These are phyloP conservation scores for Trichosporon faecale DNA, from an alignment of 1,284 basidiomycete species.

Conservation along the genomic window DNA sequence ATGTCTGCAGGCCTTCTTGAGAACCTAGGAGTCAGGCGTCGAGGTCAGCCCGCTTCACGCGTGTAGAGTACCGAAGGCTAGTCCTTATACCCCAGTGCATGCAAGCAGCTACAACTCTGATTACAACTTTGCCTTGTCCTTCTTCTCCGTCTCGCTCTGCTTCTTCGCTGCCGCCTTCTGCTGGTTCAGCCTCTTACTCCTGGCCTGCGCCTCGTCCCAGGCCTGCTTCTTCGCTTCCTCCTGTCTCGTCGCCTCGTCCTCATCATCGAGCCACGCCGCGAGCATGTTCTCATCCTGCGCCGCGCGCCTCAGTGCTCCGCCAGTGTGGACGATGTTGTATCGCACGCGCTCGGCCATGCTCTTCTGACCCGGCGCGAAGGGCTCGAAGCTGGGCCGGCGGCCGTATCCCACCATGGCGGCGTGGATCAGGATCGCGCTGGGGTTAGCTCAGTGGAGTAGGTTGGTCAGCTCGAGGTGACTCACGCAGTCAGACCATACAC, in stretches of 20 bases:
- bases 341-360: slow-evolving; percentile 61
- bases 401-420: slow-evolving; percentile 66
- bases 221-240: slow-evolving; percentile 5
- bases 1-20: background rate
- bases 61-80: too few relatives aligned
- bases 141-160: background rate
- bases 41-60: too few relatives aligned
- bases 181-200: background rate
- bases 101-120: background rate
- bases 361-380: slow-evolving; percentile 60
- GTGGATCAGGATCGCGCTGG: slow-evolving; percentile 67
- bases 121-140: slow-evolving; percentile 10
- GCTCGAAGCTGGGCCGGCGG: slow-evolving; percentile 61
- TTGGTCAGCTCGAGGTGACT: slow-evolving; percentile 31
- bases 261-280: slow-evolving; percentile 31
- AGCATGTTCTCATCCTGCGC: slow-evolving; percentile 56
- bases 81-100: background rate
- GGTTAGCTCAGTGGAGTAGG: background rate
- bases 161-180: background rate
- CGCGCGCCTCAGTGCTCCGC: slow-evolving; percentile 58
- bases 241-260: slow-evolving; percentile 9
- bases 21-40: too few relatives aligned
- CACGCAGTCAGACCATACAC: slow-evolving; percentile 78
- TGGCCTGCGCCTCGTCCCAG: background rate
- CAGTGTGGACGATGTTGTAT: slow-evolving; percentile 56